Evolutionary conservation across 2,329 filamentous ascomycete genomes (phyloP).

Genomic region (Cytospora leucostoma): DNA sequence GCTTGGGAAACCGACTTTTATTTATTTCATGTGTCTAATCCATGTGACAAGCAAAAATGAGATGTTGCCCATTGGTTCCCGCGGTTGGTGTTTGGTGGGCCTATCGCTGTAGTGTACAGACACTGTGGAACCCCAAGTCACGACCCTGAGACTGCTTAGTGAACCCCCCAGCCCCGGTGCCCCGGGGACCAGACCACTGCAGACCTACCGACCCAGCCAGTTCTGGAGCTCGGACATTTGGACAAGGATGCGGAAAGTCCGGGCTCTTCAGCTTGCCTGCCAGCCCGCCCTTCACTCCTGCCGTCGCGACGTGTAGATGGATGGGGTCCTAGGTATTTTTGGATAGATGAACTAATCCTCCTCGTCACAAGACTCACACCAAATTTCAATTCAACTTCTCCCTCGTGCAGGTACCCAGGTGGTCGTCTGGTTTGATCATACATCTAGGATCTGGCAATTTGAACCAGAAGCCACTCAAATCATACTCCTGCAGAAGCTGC

Average conservation of each 20-base stretch:
- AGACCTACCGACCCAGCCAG: background rate
- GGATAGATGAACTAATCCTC: background rate
- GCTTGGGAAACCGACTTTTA: background rate
- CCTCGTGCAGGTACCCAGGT: background rate
- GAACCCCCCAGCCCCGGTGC: background rate
- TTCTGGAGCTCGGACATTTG: background rate
- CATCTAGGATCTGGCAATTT: background rate
- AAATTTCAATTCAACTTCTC: background rate
- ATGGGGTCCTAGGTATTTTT: too few species aligned
- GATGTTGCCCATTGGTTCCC: slow-evolving; percentile 22
- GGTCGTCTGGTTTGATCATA: background rate
- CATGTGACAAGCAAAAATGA: slow-evolving; percentile 26
- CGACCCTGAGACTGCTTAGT: background rate
- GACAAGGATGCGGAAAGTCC: background rate
- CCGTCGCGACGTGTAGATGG: slow-evolving; percentile 1
- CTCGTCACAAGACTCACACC: background rate
- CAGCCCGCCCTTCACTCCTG: background rate
- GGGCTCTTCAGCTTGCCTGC: background rate
- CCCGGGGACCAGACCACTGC: background rate
- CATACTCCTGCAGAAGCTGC: background rate
- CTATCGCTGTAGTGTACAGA: background rate
- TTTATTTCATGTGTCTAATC: background rate
- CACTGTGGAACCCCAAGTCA: background rate
- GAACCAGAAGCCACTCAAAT: background rate
- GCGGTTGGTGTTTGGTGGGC: slow-evolving; percentile 7